Evolutionary conservation across 169 alveolate species (phyloP).

Genomic region (Eimeria sp.): DNA sequence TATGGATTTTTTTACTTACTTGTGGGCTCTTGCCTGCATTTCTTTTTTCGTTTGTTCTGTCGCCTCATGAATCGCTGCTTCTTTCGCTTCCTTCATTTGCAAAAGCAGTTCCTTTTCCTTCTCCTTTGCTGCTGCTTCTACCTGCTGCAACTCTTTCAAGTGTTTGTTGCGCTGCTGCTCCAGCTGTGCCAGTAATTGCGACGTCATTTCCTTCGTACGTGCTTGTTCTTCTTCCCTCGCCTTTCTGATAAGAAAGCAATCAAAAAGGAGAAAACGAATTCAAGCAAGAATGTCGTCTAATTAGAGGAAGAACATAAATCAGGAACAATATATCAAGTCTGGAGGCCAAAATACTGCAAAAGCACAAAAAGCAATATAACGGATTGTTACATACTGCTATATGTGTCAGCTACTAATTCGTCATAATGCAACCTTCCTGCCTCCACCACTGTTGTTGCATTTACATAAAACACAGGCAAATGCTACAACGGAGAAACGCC

Average conservation of each 20-base stretch:
- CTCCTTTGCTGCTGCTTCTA: constrained; percentile 18
- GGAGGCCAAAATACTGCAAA: not conserved
- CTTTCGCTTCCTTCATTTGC: not conserved
- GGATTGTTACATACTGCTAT: no score
- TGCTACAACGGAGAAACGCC: no score
- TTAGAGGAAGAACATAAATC: no score
- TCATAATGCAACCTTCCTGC: no score
- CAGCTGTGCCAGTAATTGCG: constrained; percentile 21
- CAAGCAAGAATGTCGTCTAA: no score
- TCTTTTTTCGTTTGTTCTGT: constrained; percentile 20
- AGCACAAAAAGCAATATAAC: no score
- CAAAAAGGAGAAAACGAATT: not conserved
- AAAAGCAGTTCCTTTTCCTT: not conserved
- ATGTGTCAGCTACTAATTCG: no score
- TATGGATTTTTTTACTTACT: not conserved
- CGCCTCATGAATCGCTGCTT: constrained; percentile 6
- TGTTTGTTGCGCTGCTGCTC: constrained; percentile 15
- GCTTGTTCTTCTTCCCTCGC: constrained; percentile 46
- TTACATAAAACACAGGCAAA: no score
- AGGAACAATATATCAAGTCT: not conserved
- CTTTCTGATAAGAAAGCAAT: not conserved
- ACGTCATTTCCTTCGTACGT: constrained; percentile 21
- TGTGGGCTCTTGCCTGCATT: constrained; percentile 8
- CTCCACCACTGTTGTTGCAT: no score
- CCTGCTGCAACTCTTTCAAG: not conserved